These are phyloP conservation scores for Parietichytrium sp. DNA, from an alignment of 108 stramenopile genomes.

Conservation along the genomic window DNA sequence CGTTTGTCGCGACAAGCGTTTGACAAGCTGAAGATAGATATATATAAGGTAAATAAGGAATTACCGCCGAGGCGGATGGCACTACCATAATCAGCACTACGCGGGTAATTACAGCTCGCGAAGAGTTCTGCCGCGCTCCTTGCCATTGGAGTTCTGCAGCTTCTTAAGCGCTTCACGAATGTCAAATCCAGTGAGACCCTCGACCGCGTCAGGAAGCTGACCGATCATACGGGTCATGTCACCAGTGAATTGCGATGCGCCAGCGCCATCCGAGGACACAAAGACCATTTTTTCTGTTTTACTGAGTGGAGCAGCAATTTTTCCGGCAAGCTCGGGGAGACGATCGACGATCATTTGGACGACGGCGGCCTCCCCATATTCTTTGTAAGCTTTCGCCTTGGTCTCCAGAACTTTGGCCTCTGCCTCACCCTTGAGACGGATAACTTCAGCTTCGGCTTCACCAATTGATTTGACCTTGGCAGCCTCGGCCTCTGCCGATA, in stretches of 20 bases:
- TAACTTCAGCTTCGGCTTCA: slow-evolving; percentile 47
- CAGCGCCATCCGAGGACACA: slow-evolving; percentile 50
- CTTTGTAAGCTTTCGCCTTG: slow-evolving; percentile 54
- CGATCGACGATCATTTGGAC: slow-evolving; percentile 53
- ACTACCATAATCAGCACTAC: too few species aligned
- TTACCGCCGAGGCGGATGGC: too few species aligned
- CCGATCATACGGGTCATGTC: slow-evolving; percentile 52
- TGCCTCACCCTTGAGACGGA: slow-evolving; percentile 55
- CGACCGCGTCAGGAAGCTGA: slow-evolving; percentile 51
- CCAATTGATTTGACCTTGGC: slow-evolving; percentile 43
- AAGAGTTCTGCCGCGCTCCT: too few species aligned
- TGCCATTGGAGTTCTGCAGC: too few species aligned
- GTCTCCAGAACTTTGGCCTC: slow-evolving; percentile 53
- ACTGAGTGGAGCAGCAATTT: slow-evolving; percentile 51
- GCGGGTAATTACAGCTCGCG: too few species aligned
- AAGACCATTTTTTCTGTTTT: slow-evolving; percentile 59
- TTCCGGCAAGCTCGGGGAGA: slow-evolving; percentile 51
- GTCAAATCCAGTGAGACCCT: slow-evolving; percentile 54
- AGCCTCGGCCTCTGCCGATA: slow-evolving; percentile 39
- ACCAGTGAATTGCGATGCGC: slow-evolving; percentile 48
- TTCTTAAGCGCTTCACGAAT: slow-evolving; percentile 39
- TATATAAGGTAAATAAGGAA: too few species aligned
- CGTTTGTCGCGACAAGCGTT: too few species aligned
- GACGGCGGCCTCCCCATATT: slow-evolving; percentile 53
- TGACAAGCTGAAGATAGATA: too few species aligned